Percentiles rank a stretch among this genome's conserved stretches.
phyloP scores from a whole-genome alignment of 139 green algal species.

The Ulvella scutata region DNA sequence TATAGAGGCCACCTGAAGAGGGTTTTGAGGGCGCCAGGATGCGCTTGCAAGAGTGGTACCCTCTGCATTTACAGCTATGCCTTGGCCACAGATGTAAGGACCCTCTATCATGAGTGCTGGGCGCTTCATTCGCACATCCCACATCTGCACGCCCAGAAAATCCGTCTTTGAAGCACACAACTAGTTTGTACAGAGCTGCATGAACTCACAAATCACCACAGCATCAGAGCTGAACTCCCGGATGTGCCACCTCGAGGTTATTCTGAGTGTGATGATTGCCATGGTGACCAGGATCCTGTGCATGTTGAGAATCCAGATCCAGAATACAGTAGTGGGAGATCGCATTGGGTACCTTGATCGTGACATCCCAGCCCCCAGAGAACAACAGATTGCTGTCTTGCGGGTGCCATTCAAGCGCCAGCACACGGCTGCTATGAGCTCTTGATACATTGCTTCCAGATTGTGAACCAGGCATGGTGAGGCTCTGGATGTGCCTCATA shows the following conservation, averaged over 20 bases:
- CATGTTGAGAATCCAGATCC: too few relatives aligned
- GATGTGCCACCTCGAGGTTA: too few relatives aligned
- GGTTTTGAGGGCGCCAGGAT: background rate
- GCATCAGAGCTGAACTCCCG: too few relatives aligned
- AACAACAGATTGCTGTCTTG: background rate
- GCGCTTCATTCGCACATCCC: background rate
- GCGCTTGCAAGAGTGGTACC: background rate
- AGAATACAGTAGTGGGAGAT: background rate
- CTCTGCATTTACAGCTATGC: background rate
- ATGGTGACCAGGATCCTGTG: too few relatives aligned
- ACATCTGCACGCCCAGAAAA: background rate
- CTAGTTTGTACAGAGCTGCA: too few relatives aligned
- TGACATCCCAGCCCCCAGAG: background rate
- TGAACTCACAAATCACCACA: too few relatives aligned
- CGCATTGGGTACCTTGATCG: background rate
- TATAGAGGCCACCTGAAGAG: too few relatives aligned
- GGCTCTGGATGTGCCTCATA: background rate
- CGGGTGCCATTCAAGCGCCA: background rate
- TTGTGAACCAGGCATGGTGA: background rate
- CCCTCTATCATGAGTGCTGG: background rate
- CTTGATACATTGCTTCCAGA: background rate
- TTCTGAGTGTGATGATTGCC: too few relatives aligned
- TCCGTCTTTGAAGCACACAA: too few relatives aligned
- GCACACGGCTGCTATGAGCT: background rate
- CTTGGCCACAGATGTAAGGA: background rate